A percentile compares a stretch with the other conserved stretches of the same genome.
Conservation (phyloP, 192 early-diverging fungal genomes). For the Backusella liffmaniae region DNA sequence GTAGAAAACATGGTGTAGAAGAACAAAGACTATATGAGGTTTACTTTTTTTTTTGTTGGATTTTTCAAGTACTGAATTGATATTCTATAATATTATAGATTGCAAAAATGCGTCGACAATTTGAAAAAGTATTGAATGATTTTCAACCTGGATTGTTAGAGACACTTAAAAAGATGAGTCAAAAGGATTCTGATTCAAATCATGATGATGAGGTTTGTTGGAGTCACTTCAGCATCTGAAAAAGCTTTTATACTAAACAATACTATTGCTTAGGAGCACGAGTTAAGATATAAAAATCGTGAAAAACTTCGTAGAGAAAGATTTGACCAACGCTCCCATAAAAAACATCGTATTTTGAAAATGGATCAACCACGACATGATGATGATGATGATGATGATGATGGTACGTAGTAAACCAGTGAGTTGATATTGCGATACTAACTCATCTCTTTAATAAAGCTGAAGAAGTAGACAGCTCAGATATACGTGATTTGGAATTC, state of each 20-base stretch:
- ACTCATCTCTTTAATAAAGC: not conserved
- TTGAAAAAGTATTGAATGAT: constrained; percentile 59
- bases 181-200: not conserved
- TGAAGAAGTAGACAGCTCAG: not conserved
- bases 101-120: constrained; percentile 62
- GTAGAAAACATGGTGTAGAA: constrained; percentile 59
- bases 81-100: constrained; percentile 33
- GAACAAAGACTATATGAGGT: constrained; percentile 69
- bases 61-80: not conserved
- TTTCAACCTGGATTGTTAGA: constrained; percentile 31
- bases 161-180: not conserved
- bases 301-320: constrained; percentile 19
- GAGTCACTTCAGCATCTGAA: not conserved
- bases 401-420: not conserved
- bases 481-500: constrained; percentile 64
- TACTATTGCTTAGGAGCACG: not conserved
- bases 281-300: not conserved
- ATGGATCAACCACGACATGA: not conserved
- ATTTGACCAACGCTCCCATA: constrained; percentile 19
- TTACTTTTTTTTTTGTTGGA: not conserved
- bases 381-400: not conserved
- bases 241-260: not conserved
- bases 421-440: not conserved
- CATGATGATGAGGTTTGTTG: constrained; percentile 4
- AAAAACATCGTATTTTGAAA: constrained; percentile 18